Conservation (phyloP, 805 yeast species). For the Saccharomyces mikatae region DNA sequence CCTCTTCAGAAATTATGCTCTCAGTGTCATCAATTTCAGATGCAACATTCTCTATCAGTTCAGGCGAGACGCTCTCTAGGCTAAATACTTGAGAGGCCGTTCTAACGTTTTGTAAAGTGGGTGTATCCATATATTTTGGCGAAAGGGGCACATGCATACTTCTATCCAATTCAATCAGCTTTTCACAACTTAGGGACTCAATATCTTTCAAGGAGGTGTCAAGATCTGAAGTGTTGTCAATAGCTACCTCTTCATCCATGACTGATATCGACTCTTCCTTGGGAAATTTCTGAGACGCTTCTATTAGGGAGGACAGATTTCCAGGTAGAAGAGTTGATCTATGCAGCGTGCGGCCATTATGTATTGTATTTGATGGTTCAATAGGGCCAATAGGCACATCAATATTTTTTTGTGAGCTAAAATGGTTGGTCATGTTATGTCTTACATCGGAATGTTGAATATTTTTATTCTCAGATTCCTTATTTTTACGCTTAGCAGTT, state of each 20-base stretch:
- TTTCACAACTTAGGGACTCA: constrained; percentile 19
- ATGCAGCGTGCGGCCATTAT: constrained; percentile 5
- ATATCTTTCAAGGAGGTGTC: constrained; percentile 16
- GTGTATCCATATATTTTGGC: constrained; percentile 6
- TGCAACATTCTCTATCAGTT: background rate
- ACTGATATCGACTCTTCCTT: background rate
- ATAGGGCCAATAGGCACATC: background rate
- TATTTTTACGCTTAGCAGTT: background rate
- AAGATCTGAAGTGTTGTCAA: background rate
- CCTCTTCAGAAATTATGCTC: constrained; percentile 14
- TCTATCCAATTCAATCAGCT: constrained; percentile 20
- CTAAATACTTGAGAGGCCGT: constrained; percentile 10
- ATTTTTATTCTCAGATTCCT: background rate
- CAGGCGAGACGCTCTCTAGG: background rate
- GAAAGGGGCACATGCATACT: constrained; percentile 17
- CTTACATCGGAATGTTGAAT: background rate
- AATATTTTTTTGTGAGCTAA: background rate
- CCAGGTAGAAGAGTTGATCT: constrained; percentile 17
- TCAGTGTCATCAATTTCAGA: constrained; percentile 9
- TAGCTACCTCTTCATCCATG: background rate
- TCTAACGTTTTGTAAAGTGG: constrained; percentile 8
- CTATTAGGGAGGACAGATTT: constrained; percentile 9
- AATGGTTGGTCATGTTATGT: background rate
- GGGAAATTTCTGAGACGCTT: background rate
- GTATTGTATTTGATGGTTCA: background rate